A percentile compares a stretch with the other conserved stretches of the same genome.
These are phyloP conservation scores for Aspergillus sp. DNA, from an alignment of 2,329 filamentous ascomycete species.

Conservation along the genomic window DNA sequence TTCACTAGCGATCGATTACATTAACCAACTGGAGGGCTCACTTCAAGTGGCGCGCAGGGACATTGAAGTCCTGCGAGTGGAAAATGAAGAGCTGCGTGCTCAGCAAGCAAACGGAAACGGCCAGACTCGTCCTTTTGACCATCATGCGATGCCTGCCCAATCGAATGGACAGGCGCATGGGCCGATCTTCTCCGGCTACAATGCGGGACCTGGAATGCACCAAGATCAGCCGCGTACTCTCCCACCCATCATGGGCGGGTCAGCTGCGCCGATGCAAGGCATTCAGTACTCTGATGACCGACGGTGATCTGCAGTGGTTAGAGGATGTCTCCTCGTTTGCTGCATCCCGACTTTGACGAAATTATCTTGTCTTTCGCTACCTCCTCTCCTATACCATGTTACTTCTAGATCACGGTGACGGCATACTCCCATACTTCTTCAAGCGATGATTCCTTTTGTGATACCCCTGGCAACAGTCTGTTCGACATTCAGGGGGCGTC, in stretches of 20 bases:
- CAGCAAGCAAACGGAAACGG: conserved; percentile 41
- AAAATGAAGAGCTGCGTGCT: conserved; percentile 45
- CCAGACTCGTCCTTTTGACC: conserved; percentile 41
- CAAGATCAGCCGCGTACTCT: conserved; percentile 52
- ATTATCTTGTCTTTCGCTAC: background rate
- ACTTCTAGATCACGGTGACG: conserved; percentile 26
- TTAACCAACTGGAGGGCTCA: conserved; percentile 48
- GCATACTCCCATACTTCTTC: conserved; percentile 23
- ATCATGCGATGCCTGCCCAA: conserved; percentile 41
- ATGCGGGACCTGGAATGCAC: conserved; percentile 32
- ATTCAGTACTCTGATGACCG: conserved; percentile 56
- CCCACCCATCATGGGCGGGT: conserved; percentile 52
- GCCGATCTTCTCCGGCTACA: conserved; percentile 36
- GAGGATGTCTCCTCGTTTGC: background rate
- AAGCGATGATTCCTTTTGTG: conserved; percentile 14
- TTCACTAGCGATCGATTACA: conserved; percentile 53
- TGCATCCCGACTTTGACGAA: background rate
- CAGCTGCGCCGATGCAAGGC: conserved; percentile 53
- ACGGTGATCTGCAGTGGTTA: conserved; percentile 34
- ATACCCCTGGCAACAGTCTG: conserved; percentile 5
- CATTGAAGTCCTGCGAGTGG: conserved; percentile 39
- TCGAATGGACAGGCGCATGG: conserved; percentile 40
- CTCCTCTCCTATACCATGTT: conserved; percentile 13
- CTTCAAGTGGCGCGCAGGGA: conserved; percentile 45
- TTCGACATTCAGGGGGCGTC: conserved; percentile 1